Evolutionary conservation across 148 eudicot species (phyloP).

Genomic region (Cornus suecica): DNA sequence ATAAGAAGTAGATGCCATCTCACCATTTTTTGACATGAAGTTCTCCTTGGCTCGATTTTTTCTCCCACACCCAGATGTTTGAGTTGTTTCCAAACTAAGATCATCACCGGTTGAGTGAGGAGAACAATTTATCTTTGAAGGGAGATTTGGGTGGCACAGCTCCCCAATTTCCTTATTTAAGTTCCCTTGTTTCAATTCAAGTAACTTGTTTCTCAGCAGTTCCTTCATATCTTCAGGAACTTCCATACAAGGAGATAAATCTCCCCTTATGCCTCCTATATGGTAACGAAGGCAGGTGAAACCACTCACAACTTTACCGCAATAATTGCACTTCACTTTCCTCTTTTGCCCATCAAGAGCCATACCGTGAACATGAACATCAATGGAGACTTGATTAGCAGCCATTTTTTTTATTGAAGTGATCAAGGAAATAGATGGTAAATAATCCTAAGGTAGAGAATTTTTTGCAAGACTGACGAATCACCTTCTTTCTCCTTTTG

Average conservation of each 20-base stretch:
- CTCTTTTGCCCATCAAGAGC: conserved; percentile 28
- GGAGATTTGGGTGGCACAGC: conserved; percentile 20
- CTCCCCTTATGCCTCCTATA: conserved; percentile 41
- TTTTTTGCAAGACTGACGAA: not conserved
- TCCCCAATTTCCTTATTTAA: conserved; percentile 40
- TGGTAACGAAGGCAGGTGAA: conserved; percentile 45
- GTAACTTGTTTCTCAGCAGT: conserved; percentile 19
- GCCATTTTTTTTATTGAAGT: conserved; percentile 15
- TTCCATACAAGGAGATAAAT: conserved; percentile 28
- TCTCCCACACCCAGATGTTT: conserved; percentile 5
- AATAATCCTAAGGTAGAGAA: not conserved
- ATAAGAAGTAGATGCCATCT: not conserved
- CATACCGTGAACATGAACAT: conserved; percentile 44
- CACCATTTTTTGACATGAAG: not conserved
- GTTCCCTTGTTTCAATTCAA: conserved; percentile 22
- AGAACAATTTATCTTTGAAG: conserved; percentile 30
- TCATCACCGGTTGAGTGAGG: conserved; percentile 15
- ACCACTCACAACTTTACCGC: conserved; percentile 48
- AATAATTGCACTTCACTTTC: conserved; percentile 48
- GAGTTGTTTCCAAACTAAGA: conserved; percentile 1
- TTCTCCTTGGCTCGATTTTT: conserved; percentile 10
- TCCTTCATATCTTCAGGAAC: conserved; percentile 41
- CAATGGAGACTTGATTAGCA: not conserved
- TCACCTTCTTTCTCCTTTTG: not conserved
- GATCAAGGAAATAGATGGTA: conserved; percentile 3